Percentiles rank a stretch among this genome's conserved stretches.
These are phyloP conservation scores for Neonectria faginata DNA, from an alignment of 2,329 filamentous ascomycete genomes.

Conservation along the genomic window DNA sequence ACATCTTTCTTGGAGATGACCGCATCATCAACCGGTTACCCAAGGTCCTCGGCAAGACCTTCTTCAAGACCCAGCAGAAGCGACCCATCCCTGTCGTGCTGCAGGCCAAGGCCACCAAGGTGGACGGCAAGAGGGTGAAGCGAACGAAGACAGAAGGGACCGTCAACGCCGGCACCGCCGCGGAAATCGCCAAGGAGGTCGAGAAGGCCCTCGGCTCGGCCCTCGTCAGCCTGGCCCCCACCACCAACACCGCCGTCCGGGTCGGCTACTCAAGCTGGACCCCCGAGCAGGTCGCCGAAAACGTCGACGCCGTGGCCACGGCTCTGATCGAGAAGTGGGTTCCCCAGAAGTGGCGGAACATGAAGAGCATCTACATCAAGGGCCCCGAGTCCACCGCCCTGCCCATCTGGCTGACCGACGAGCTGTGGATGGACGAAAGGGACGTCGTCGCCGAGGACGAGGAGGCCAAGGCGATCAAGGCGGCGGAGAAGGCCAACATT, in stretches of 20 bases:
- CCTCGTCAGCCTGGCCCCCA: constrained; percentile 81
- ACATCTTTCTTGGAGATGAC: constrained; percentile 94
- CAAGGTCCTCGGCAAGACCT: constrained; percentile 86
- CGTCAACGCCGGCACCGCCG: constrained; percentile 64
- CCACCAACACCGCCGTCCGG: constrained; percentile 82
- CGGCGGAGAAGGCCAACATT: constrained; percentile 64
- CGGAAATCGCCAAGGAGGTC: constrained; percentile 82
- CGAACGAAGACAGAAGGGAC: constrained; percentile 58
- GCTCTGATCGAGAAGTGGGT: constrained; percentile 83
- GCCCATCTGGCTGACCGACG: constrained; percentile 93
- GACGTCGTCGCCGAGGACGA: constrained; percentile 75
- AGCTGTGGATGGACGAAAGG: constrained; percentile 86
- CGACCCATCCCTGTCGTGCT: constrained; percentile 87
- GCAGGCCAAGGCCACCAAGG: constrained; percentile 70
- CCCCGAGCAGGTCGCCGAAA: constrained; percentile 81
- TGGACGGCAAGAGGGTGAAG: constrained; percentile 69
- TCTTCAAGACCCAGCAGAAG: constrained; percentile 87
- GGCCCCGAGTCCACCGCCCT: constrained; percentile 87
- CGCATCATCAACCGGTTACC: constrained; percentile 82
- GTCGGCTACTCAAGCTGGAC: constrained; percentile 82
- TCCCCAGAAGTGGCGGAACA: constrained; percentile 87
- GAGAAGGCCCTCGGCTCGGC: constrained; percentile 81
- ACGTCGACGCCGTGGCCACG: constrained; percentile 78
- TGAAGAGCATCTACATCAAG: constrained; percentile 90
- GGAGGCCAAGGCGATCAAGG: constrained; percentile 59